Base-by-base conservation (phyloP, 129 eudicot genomes). In the Arctium minus region DNA sequence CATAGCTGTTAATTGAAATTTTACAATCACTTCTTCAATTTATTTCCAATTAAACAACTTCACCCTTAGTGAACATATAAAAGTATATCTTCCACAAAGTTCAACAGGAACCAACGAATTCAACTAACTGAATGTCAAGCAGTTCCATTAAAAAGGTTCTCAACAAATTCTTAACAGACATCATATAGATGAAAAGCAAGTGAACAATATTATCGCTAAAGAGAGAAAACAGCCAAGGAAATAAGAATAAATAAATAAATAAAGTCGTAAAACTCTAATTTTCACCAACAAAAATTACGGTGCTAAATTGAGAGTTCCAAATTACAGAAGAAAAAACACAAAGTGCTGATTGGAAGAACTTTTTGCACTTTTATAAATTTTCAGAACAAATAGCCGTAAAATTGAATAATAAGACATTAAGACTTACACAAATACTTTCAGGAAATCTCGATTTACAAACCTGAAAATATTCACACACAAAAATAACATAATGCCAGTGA, bases 401-500 rank as follows among this genome's bases (percentile, higher is more conserved):
- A 76, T 35, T 2, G 72, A 81, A 42, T 53, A 1, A 36, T 18
- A 72, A 60, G 4, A 67, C 18, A 22, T 22, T 22, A 22, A 22
- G 27, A 22, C 27, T 22, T 22, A 22, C 7, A 8, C 75, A 7
- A 42, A 62, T 3, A 39, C 7, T 33, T 42, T 60, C 75, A 60
- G n/a, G 9, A 38, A 38, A 72, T 13, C 8, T 0, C 11, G 50
- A 79, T n/a, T 79, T 8, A 72, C 31, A 15, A 62, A 78, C 42
- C 74, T 40, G n/a, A 72, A 73, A 73, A 40, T 50, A 78, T 31
- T 32, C 30, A 29, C 71, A 73, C 68, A 60, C 68, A 44, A 65
- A 79, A 82, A 9, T 42, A 42, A 18, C 56, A 75, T 40, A 92
- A 88, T 75, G 85, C 84, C 67, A 82, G 39, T 79, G 82, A 86